Evolutionary conservation across 306 rosid genomes (phyloP).

Genomic region (Casuarina cunninghamiana): DNA sequence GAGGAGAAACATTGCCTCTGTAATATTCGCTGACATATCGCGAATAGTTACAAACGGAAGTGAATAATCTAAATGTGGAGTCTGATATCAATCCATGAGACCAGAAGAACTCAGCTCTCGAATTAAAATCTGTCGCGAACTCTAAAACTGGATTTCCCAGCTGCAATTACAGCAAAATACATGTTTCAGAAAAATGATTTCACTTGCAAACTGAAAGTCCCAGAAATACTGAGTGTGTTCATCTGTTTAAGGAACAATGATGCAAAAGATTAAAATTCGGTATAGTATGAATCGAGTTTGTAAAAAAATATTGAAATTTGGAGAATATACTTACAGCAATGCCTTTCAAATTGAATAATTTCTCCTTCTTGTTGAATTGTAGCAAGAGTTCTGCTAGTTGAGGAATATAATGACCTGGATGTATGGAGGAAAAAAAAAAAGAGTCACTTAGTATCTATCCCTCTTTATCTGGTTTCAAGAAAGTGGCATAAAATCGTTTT

Average conservation of each 20-base stretch:
- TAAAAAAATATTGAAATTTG: not conserved
- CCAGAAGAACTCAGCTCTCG: slow-evolving; percentile 64
- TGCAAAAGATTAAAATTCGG: not conserved
- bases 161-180: slow-evolving; percentile 29
- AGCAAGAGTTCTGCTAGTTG: slow-evolving; percentile 62
- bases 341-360: slow-evolving; percentile 52
- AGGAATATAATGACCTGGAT: slow-evolving; percentile 54
- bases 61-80: slow-evolving; percentile 50
- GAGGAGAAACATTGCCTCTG: slow-evolving; percentile 47
- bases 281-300: not conserved
- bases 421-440: not conserved
- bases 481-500: not conserved
- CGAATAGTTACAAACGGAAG: slow-evolving; percentile 52
- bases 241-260: not conserved
- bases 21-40: slow-evolving; percentile 52
- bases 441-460: not conserved
- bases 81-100: slow-evolving; percentile 65
- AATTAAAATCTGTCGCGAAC: slow-evolving; percentile 52
- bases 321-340: slow-evolving; percentile 46
- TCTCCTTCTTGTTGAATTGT: slow-evolving; percentile 32
- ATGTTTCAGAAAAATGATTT: not conserved
- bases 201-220: slow-evolving; percentile 1
- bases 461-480: not conserved
- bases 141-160: slow-evolving; percentile 63
- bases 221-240: not conserved